These are phyloP conservation scores for Pochonia chlamydosporia DNA, from an alignment of 2,329 filamentous ascomycete genomes.

Conservation along the genomic window DNA sequence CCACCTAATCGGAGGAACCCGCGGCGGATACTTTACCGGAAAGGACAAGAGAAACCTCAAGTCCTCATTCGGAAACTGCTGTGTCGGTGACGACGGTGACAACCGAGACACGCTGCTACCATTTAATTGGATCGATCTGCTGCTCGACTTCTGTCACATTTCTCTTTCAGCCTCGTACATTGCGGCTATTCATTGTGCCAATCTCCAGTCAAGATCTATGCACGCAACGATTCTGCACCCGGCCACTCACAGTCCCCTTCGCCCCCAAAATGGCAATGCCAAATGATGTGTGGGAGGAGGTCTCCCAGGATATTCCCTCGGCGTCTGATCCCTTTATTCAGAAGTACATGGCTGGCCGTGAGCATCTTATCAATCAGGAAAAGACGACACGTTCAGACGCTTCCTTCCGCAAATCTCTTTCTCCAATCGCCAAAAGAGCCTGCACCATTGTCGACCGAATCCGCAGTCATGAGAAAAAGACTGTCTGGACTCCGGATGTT, in stretches of 20 bases:
- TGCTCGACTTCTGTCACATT: no score
- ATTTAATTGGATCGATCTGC: background rate
- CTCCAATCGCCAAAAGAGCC: conserved; percentile 71
- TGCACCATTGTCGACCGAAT: conserved; percentile 76
- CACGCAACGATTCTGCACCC: background rate
- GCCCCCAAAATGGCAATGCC: conserved; percentile 32
- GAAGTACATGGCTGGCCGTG: conserved; percentile 71
- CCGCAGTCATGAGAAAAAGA: conserved; percentile 67
- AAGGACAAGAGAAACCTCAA: no score
- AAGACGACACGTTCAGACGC: conserved; percentile 71
- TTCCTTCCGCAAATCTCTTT: conserved; percentile 67
- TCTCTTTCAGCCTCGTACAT: no score
- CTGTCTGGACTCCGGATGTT: conserved; percentile 69
- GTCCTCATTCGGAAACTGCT: no score
- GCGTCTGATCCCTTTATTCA: conserved; percentile 70
- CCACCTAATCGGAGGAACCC: no score
- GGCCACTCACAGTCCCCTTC: background rate
- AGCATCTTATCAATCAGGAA: conserved; percentile 73
- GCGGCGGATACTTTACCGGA: no score
- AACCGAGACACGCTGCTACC: no score
- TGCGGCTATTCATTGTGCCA: no score
- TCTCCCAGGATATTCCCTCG: conserved; percentile 49
- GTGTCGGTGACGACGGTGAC: no score
- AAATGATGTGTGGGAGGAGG: conserved; percentile 54
- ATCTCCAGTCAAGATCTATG: background rate